These are phyloP conservation scores for Tylopilus sp. DNA, from an alignment of 1,284 basidiomycete species.

Conservation along the genomic window DNA sequence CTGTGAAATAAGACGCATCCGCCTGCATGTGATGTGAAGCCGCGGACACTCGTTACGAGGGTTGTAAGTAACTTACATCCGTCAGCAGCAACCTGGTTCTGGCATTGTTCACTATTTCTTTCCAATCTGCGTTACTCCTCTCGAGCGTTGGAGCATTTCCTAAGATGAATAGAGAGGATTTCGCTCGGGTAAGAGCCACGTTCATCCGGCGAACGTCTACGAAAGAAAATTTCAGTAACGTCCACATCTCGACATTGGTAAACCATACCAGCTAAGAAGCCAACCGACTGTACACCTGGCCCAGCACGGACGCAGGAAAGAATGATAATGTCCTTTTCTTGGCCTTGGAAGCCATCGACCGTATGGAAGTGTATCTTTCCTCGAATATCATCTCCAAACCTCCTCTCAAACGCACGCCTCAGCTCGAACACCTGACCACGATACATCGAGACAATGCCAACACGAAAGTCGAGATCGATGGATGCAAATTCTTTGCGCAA, in stretches of 20 bases:
- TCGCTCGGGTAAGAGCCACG: slow-evolving; percentile 94
- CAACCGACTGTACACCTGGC: slow-evolving; percentile 75
- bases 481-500: slow-evolving; percentile 64
- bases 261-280: slow-evolving; percentile 77
- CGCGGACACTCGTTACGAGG: background rate
- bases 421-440: slow-evolving; percentile 86
- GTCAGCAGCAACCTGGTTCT: slow-evolving; percentile 49
- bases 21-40: slow-evolving; percentile 28
- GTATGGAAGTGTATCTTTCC: slow-evolving; percentile 91
- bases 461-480: slow-evolving; percentile 68
- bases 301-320: slow-evolving; percentile 91
- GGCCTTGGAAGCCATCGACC: slow-evolving; percentile 97
- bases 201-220: slow-evolving; percentile 90
- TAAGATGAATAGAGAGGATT: slow-evolving; percentile 90
- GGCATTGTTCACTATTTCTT: slow-evolving; percentile 74
- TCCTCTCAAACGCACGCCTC: slow-evolving; percentile 63
- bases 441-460: slow-evolving; percentile 96
- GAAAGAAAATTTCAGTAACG: slow-evolving; percentile 8
- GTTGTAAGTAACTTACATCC: slow-evolving; percentile 43
- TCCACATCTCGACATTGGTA: slow-evolving; percentile 1
- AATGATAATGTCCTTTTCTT: slow-evolving; percentile 96
- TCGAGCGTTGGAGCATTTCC: slow-evolving; percentile 88
- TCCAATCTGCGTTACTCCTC: slow-evolving; percentile 81
- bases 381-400: slow-evolving; percentile 73
- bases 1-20: slow-evolving; percentile 39